Evolutionary conservation across 2,329 filamentous ascomycete species (phyloP).

Genomic region (Calonectria honghensis): DNA sequence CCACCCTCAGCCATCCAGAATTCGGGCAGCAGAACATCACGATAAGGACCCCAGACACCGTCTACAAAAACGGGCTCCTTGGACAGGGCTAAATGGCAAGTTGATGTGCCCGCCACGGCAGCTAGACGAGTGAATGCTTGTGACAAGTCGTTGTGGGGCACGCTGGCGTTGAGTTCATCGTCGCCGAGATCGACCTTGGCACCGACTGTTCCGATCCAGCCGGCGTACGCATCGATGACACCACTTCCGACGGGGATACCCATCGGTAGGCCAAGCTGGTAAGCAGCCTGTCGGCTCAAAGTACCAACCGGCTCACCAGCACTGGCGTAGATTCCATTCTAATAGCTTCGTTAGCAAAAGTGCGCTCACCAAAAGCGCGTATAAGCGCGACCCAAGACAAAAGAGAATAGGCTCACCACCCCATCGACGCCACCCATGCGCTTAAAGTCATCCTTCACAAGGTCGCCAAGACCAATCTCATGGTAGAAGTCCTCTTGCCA

Average conservation of each 20-base stretch:
- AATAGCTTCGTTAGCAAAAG: constrained; percentile 47
- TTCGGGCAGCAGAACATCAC: constrained; percentile 91
- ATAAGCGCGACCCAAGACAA: constrained; percentile 40
- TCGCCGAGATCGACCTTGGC: constrained; percentile 87
- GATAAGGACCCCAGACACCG: constrained; percentile 97
- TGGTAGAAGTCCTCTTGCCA: constrained; percentile 98
- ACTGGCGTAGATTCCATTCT: constrained; percentile 95
- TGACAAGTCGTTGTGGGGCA: constrained; percentile 87
- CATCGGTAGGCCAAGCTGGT: constrained; percentile 87
- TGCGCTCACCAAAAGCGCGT: neutral
- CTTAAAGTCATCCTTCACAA: constrained; percentile 91
- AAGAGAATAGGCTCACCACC: constrained; percentile 81
- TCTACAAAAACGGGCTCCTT: constrained; percentile 93
- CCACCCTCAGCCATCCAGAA: constrained; percentile 99
- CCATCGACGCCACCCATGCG: constrained; percentile 95
- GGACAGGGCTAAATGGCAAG: constrained; percentile 97
- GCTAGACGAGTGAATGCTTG: constrained; percentile 95
- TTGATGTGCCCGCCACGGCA: constrained; percentile 96
- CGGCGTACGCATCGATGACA: constrained; percentile 98
- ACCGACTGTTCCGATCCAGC: constrained; percentile 99
- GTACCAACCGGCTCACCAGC: constrained; percentile 93
- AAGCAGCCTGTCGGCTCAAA: constrained; percentile 87
- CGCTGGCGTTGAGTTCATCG: constrained; percentile 79
- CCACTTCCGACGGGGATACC: constrained; percentile 96
- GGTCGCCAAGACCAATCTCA: constrained; percentile 89